Conservation (phyloP, 345 rosid species). For the Eucalyptus shirleyi region DNA sequence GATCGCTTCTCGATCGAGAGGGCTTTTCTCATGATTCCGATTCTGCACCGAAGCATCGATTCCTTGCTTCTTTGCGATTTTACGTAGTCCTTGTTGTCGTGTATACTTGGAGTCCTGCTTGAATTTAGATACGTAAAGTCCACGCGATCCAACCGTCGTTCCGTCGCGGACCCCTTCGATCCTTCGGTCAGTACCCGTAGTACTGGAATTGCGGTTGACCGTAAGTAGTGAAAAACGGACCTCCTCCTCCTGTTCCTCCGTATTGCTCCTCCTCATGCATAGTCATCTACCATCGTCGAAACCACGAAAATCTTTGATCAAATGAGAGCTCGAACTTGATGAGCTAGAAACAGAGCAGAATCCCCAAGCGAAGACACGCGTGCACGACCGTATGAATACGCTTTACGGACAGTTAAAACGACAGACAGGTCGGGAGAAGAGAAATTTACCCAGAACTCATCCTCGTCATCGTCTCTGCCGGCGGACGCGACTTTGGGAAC, state of each 20-base stretch:
- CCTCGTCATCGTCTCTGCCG: constrained; percentile 52
- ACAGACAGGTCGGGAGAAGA: background rate
- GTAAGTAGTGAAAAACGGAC: background rate
- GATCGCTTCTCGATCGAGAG: background rate
- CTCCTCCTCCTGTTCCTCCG: background rate
- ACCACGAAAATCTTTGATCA: background rate
- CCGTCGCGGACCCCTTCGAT: background rate
- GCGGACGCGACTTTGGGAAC: constrained; percentile 41
- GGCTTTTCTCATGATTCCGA: background rate
- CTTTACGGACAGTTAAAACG: background rate
- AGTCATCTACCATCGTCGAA: background rate
- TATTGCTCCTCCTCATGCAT: constrained; percentile 31
- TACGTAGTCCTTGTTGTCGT: background rate
- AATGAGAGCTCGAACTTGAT: background rate
- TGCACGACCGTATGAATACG: background rate
- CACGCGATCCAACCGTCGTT: background rate
- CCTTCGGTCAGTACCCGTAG: background rate
- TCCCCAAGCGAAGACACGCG: background rate
- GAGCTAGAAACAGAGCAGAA: no score
- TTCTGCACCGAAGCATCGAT: background rate
- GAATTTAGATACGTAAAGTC: background rate
- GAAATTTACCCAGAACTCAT: constrained; percentile 50
- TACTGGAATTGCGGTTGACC: background rate
- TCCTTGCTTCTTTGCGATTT: background rate
- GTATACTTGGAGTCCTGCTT: background rate